Evolutionary conservation across 2,329 filamentous ascomycete species (phyloP).

Genomic region (Sporothrix dimorphospora): DNA sequence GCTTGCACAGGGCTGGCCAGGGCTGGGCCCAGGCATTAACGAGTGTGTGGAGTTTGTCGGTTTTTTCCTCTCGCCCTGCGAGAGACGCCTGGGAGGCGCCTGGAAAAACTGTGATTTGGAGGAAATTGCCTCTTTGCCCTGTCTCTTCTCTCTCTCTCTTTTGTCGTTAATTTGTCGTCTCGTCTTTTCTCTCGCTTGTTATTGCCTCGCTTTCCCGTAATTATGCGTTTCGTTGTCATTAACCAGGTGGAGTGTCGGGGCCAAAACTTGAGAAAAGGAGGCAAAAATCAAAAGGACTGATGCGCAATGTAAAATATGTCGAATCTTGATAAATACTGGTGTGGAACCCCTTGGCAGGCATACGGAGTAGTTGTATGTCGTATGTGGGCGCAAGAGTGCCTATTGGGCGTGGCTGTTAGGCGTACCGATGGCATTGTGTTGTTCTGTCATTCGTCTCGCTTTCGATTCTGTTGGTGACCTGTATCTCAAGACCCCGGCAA

Average conservation of each 20-base stretch:
- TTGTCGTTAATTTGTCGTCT: too few species aligned
- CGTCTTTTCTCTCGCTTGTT: too few species aligned
- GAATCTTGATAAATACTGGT: neutral
- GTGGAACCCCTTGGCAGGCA: neutral
- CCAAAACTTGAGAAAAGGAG: conserved; percentile 10
- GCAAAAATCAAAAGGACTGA: neutral
- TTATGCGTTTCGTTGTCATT: neutral
- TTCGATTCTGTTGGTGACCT: too few species aligned
- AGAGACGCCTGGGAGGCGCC: neutral
- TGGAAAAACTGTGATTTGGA: neutral
- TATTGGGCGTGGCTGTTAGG: neutral
- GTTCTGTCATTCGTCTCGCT: too few species aligned
- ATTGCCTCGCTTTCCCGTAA: neutral
- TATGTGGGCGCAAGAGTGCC: neutral
- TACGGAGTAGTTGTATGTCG: neutral
- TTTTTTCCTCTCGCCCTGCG: neutral
- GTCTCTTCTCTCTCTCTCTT: too few species aligned
- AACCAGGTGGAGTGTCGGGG: neutral
- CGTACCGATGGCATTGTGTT: neutral
- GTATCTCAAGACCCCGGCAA: too few species aligned
- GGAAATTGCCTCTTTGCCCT: neutral
- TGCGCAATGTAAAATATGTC: conserved; percentile 6
- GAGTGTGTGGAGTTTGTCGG: neutral
- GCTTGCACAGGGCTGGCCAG: conserved; percentile 20
- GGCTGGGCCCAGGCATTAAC: neutral